Evolutionary conservation across 2,329 filamentous ascomycete species (phyloP).

Genomic region (Penicillium corylophilum): DNA sequence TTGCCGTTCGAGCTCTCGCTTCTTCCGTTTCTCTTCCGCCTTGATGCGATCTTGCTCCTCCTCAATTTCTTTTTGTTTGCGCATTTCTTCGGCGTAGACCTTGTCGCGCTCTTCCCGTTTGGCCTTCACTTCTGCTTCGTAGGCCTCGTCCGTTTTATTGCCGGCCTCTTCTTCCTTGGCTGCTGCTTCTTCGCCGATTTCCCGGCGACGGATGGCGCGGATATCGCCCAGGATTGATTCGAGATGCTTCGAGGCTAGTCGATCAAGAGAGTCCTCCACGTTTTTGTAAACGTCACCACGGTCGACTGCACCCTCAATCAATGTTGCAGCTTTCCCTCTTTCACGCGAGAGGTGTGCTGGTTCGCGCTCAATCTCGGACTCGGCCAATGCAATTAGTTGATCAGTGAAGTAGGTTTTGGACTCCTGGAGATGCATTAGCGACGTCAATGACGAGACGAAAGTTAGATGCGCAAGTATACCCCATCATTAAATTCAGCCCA

Average conservation of each 20-base stretch:
- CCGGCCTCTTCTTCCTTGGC: constrained; percentile 55
- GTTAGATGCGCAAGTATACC: constrained; percentile 37
- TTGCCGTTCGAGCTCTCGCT: constrained; percentile 45
- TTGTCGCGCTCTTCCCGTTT: constrained; percentile 54
- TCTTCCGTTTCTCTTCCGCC: constrained; percentile 44
- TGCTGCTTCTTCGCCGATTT: constrained; percentile 59
- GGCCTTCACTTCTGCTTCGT: constrained; percentile 53
- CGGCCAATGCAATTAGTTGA: constrained; percentile 56
- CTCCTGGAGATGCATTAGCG: constrained; percentile 40
- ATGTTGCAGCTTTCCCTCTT: constrained; percentile 59
- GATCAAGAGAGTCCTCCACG: constrained; percentile 56
- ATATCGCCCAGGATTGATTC: constrained; percentile 54
- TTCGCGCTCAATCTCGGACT: constrained; percentile 62
- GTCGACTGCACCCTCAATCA: constrained; percentile 64
- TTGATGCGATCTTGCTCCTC: constrained; percentile 42
- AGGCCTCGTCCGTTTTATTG: constrained; percentile 61
- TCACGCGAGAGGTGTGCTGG: constrained; percentile 61
- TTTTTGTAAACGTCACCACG: constrained; percentile 61
- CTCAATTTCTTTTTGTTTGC: constrained; percentile 54
- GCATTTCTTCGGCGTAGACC: constrained; percentile 49
- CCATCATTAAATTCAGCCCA: constrained; percentile 59
- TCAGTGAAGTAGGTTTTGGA: constrained; percentile 53
- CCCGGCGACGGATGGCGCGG: constrained; percentile 56
- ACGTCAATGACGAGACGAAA: neutral
- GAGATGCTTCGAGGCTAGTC: constrained; percentile 55